Evolutionary conservation across 371 early-diverging fungal genomes (phyloP).

Genomic region (Mortierella sp.): DNA sequence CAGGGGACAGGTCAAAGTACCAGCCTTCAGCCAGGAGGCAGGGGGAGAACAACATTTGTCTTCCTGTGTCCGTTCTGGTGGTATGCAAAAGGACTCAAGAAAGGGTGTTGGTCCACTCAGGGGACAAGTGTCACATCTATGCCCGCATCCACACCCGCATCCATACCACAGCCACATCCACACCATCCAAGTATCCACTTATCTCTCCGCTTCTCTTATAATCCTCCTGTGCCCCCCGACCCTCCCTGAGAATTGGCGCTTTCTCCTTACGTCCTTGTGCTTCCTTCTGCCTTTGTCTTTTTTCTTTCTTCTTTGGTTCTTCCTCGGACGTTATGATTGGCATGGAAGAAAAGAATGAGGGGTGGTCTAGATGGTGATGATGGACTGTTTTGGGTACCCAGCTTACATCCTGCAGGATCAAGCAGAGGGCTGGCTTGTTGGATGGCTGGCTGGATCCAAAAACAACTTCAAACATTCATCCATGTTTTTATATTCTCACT

Average conservation of each 20-base stretch:
- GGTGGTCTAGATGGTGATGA: not conserved
- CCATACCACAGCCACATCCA: not conserved
- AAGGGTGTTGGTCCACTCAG: too few species aligned
- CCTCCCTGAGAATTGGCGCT: not conserved
- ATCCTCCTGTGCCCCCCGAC: not conserved
- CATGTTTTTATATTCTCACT: not conserved
- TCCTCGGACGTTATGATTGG: not conserved
- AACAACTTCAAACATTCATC: not conserved
- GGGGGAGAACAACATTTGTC: too few species aligned
- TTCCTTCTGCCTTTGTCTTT: not conserved
- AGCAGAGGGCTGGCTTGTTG: not conserved
- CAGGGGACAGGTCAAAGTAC: too few species aligned
- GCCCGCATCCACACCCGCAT: not conserved
- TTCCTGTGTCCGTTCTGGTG: too few species aligned
- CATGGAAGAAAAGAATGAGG: not conserved
- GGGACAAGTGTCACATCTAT: not conserved
- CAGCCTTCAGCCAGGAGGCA: too few species aligned
- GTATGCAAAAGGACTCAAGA: too few species aligned
- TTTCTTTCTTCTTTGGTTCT: not conserved
- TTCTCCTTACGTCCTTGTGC: not conserved
- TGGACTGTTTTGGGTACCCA: not conserved
- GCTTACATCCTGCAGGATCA: not conserved
- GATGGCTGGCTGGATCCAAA: not conserved
- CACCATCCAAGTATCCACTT: not conserved
- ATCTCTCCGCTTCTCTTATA: not conserved